Percentiles rank a stretch among this genome's conserved stretches.
Evolutionary conservation across 2,329 filamentous ascomycete genomes (phyloP).

Genomic region (Colletotrichum lupini): DNA sequence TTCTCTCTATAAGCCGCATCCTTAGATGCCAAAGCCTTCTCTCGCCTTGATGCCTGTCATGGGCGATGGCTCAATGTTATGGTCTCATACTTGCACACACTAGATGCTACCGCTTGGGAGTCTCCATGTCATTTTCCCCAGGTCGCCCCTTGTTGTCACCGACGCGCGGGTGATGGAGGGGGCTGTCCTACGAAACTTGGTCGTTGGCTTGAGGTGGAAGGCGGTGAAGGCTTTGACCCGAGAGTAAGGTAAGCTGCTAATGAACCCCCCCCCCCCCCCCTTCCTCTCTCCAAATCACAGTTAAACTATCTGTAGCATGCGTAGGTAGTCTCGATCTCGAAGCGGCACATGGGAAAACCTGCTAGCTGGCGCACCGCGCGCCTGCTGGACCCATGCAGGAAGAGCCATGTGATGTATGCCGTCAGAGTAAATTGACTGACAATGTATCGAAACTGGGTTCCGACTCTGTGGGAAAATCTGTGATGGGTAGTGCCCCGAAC

Average conservation of each 20-base stretch:
- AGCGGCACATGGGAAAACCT: background rate
- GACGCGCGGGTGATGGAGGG: too few relatives aligned
- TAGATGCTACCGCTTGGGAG: background rate
- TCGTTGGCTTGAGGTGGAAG: background rate
- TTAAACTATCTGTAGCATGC: too few relatives aligned
- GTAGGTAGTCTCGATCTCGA: background rate
- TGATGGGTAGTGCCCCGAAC: background rate
- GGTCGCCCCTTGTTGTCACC: background rate
- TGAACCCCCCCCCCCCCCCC: background rate
- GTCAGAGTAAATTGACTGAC: background rate
- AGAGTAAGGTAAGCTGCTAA: background rate
- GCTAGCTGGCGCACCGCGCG: background rate
- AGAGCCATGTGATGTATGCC: background rate
- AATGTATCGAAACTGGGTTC: background rate
- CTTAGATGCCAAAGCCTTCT: background rate
- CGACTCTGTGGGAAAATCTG: background rate
- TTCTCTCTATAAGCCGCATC: conserved; percentile 1
- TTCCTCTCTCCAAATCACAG: too few relatives aligned
- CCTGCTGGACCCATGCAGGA: background rate
- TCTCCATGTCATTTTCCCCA: too few relatives aligned
- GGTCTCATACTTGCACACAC: background rate
- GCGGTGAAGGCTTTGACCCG: background rate
- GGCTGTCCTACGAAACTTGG: background rate
- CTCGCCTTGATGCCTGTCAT: background rate
- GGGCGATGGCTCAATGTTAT: background rate